Evolutionary conservation across 2,329 filamentous ascomycete species (phyloP).

Genomic region (Aspergillus jensenii): DNA sequence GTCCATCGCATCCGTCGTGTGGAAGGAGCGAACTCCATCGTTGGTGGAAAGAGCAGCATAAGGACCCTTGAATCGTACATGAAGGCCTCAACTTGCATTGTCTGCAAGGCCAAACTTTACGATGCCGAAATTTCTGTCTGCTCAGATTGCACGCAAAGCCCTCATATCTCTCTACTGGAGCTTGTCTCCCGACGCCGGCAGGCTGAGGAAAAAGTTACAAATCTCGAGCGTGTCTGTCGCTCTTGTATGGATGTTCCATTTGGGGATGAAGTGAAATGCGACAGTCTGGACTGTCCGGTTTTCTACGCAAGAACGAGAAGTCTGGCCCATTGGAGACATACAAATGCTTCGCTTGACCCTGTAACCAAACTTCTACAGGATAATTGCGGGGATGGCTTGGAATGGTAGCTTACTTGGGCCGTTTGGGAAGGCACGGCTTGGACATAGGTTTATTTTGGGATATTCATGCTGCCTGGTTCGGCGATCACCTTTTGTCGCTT

Average conservation of each 20-base stretch:
- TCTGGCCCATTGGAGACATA: constrained; percentile 37
- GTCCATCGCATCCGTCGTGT: constrained; percentile 71
- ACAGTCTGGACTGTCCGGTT: constrained; percentile 88
- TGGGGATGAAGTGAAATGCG: constrained; percentile 77
- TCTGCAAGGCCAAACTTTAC: constrained; percentile 65
- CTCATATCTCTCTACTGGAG: constrained; percentile 60
- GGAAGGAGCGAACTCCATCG: constrained; percentile 37
- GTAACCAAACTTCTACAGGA: constrained; percentile 38
- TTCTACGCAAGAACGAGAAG: constrained; percentile 64
- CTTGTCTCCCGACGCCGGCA: constrained; percentile 63
- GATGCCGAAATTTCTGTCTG: constrained; percentile 46
- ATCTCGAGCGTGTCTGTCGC: constrained; percentile 72
- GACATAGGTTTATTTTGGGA: background rate
- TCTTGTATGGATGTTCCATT: constrained; percentile 74
- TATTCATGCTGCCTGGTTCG: background rate
- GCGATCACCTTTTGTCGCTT: background rate
- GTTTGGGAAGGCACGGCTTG: background rate
- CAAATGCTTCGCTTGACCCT: constrained; percentile 36
- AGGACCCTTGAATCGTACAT: constrained; percentile 94
- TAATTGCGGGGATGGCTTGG: constrained; percentile 32
- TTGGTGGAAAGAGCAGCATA: constrained; percentile 45
- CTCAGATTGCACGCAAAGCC: constrained; percentile 33
- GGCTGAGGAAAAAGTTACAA: constrained; percentile 63
- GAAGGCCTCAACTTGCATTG: constrained; percentile 73
- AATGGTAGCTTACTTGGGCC: constrained; percentile 32